Evolutionary conservation across 345 rosid genomes (phyloP).

Genomic region (Punica granatum): DNA sequence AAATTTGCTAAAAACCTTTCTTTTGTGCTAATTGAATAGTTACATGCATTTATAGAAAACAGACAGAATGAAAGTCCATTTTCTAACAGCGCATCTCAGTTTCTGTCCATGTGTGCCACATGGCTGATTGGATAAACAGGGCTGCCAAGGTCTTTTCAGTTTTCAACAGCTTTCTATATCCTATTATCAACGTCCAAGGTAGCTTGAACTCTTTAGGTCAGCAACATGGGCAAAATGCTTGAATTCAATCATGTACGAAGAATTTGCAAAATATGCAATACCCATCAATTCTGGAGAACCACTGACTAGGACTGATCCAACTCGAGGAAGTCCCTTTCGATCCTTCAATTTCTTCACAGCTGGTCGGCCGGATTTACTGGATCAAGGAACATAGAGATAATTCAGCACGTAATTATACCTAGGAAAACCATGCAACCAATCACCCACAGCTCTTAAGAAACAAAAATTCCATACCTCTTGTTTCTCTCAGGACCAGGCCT

Average conservation of each 20-base stretch:
- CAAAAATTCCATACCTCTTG: conserved; percentile 49
- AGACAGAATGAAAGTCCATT: not conserved
- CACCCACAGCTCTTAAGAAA: not conserved
- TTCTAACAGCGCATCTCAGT: not conserved
- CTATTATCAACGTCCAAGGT: not conserved
- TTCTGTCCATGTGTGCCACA: not conserved
- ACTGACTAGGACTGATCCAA: conserved; percentile 35
- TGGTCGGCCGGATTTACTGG: conserved; percentile 86
- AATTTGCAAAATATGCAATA: conserved; percentile 15
- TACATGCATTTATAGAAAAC: not conserved
- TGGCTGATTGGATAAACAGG: not conserved
- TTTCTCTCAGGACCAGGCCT: conserved; percentile 58
- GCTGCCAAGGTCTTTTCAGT: not conserved
- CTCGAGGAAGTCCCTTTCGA: conserved; percentile 52
- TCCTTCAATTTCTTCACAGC: conserved; percentile 77
- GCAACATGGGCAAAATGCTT: not conserved
- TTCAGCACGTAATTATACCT: conserved; percentile 2
- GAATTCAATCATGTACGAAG: not conserved
- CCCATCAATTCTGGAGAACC: conserved; percentile 61
- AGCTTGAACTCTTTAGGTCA: not conserved
- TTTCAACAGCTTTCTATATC: not conserved
- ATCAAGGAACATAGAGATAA: conserved; percentile 13
- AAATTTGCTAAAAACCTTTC: not conserved
- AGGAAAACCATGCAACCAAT: conserved; percentile 12
- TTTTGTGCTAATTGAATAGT: not conserved